Percentiles rank a stretch among this genome's conserved stretches.
Conservation (phyloP, 2,329 filamentous ascomycete species). For the Aspergillus sp. region DNA sequence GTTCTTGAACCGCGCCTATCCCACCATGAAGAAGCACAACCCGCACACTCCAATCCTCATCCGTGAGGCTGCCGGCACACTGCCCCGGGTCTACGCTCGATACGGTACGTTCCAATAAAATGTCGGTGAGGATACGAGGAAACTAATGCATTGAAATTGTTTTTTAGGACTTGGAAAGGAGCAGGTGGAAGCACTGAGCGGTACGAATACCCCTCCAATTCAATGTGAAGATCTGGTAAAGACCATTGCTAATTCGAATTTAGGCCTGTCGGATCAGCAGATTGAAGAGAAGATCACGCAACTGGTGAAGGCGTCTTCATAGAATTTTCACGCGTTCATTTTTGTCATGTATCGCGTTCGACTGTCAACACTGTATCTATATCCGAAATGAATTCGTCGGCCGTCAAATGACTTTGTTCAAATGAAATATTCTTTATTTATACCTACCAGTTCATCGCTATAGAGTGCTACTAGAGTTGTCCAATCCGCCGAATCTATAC, state of each 20-base stretch:
- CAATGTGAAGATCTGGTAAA: neutral
- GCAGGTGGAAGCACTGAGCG: conserved; percentile 62
- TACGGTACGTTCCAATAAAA: conserved; percentile 64
- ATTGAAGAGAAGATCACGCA: conserved; percentile 68
- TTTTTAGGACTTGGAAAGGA: conserved; percentile 64
- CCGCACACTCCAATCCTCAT: conserved; percentile 90
- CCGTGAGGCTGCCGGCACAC: conserved; percentile 81
- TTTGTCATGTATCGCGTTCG: conserved; percentile 27
- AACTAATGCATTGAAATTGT: conserved; percentile 16
- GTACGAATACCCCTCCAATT: conserved; percentile 38
- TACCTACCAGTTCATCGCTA: conserved; percentile 11
- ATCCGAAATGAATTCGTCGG: conserved; percentile 32
- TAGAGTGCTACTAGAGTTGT: conserved; percentile 24
- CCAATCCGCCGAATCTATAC: conserved; percentile 50
- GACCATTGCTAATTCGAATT: neutral
- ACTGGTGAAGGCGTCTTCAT: conserved; percentile 56
- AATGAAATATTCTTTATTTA: neutral
- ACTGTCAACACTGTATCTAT: conserved; percentile 38
- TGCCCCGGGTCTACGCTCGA: conserved; percentile 86
- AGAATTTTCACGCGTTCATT: conserved; percentile 21
- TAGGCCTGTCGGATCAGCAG: conserved; percentile 67
- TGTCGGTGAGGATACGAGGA: neutral
- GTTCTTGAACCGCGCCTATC: conserved; percentile 88
- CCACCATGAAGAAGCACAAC: conserved; percentile 99
- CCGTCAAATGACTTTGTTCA: neutral